Percentiles rank a stretch among this genome's conserved stretches.
Conservation (phyloP, 345 rosid species). For the Carallia pectinifolia region DNA sequence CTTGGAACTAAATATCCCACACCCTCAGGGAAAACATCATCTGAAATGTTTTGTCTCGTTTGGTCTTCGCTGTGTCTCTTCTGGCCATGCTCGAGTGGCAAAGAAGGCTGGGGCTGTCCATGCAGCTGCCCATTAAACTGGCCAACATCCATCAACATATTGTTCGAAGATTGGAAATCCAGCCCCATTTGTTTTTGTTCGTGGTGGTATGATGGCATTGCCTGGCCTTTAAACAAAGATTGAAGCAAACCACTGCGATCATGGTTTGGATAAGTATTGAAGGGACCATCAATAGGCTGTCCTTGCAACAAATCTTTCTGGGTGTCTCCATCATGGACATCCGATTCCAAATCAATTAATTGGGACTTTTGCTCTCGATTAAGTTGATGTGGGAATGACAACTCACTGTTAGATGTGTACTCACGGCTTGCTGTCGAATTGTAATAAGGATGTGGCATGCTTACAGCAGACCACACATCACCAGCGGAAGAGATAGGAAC, state of each 20-base stretch:
- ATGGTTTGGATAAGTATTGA: slow-evolving; percentile 54
- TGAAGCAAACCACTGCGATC: slow-evolving; percentile 80
- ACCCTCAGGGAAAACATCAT: slow-evolving; percentile 45
- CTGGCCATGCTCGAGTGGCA: slow-evolving; percentile 47
- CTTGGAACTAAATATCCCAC: slow-evolving; percentile 61
- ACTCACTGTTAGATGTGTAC: slow-evolving; percentile 44
- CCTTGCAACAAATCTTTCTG: slow-evolving; percentile 48
- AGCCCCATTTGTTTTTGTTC: slow-evolving; percentile 55
- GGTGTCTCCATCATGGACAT: slow-evolving; percentile 41
- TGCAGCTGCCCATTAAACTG: slow-evolving; percentile 58
- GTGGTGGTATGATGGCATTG: slow-evolving; percentile 37
- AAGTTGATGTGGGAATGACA: slow-evolving; percentile 45
- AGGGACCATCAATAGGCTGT: slow-evolving; percentile 50
- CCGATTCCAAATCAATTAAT: slow-evolving; percentile 55
- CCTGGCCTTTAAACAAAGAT: slow-evolving; percentile 70
- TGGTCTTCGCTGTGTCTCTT: slow-evolving; percentile 54
- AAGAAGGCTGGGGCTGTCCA: slow-evolving; percentile 49
- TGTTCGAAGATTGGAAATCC: slow-evolving; percentile 56
- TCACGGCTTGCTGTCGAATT: slow-evolving; percentile 40
- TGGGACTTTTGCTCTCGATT: slow-evolving; percentile 41
- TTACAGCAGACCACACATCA: slow-evolving; percentile 51
- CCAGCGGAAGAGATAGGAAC: slow-evolving; percentile 46
- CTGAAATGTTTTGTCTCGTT: slow-evolving; percentile 54
- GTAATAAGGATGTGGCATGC: slow-evolving; percentile 45
- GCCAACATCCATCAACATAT: slow-evolving; percentile 45